phyloP scores from a whole-genome alignment of 1,139 yeast species.

The Yamadazyma siamensis region DNA sequence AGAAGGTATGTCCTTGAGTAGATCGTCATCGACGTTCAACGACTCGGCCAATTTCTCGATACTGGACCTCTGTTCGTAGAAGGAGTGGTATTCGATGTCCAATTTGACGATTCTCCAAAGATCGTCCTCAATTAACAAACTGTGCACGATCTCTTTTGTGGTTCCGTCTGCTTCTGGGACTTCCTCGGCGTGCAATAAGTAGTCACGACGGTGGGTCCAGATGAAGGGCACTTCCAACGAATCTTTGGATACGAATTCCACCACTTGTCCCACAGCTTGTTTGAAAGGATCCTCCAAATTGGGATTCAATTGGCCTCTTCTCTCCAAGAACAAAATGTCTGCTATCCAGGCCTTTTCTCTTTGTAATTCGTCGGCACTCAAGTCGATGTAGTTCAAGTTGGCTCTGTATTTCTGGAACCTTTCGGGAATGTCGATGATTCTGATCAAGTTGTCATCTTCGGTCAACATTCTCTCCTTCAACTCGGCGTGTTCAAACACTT shows the following conservation, averaged over 20 bases:
- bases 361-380: slow-evolving; percentile 64
- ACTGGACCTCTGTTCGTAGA: slow-evolving; percentile 70
- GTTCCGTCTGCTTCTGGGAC: slow-evolving; percentile 44
- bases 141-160: slow-evolving; percentile 42
- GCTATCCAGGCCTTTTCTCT: slow-evolving; percentile 81
- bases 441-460: slow-evolving; percentile 84
- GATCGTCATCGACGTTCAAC: slow-evolving; percentile 55
- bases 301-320: slow-evolving; percentile 32
- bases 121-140: slow-evolving; percentile 73
- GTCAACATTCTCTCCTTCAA: slow-evolving; percentile 87
- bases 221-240: slow-evolving; percentile 93
- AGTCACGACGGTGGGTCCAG: slow-evolving; percentile 94
- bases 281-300: slow-evolving; percentile 58
- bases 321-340: slow-evolving; percentile 53
- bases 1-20: slow-evolving; percentile 52
- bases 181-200: slow-evolving; percentile 61
- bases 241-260: slow-evolving; percentile 76
- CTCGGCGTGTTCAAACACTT: slow-evolving; percentile 93
- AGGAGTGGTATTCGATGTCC: slow-evolving; percentile 86
- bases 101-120: slow-evolving; percentile 86
- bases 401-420: slow-evolving; percentile 78
- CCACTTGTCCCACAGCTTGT: slow-evolving; percentile 70
- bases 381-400: slow-evolving; percentile 58
- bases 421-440: slow-evolving; percentile 89
- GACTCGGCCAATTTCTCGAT: slow-evolving; percentile 56